Evolutionary conservation across 148 eudicot genomes (phyloP).

Genomic region (Drosera capensis): DNA sequence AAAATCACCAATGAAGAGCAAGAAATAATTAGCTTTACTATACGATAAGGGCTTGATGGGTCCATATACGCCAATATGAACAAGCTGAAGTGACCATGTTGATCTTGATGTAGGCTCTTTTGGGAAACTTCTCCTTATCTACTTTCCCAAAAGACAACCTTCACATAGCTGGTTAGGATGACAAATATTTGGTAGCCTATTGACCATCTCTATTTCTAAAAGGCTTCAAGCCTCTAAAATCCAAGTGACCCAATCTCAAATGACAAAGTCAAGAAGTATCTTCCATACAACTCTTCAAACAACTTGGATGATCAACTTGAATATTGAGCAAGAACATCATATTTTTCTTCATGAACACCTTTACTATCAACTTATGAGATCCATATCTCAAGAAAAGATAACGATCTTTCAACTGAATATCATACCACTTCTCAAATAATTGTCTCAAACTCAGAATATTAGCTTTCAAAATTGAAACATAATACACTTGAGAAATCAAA

Average conservation of each 20-base stretch:
- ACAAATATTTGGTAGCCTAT: background rate
- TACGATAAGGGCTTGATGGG: background rate
- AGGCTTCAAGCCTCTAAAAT: background rate
- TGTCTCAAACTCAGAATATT: background rate
- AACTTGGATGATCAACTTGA: background rate
- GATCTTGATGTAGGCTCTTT: background rate
- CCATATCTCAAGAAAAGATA: background rate
- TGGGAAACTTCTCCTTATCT: background rate
- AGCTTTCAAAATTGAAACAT: background rate
- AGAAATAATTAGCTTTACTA: background rate
- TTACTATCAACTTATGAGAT: background rate
- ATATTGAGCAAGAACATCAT: background rate
- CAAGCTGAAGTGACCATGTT: background rate
- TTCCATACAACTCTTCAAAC: background rate
- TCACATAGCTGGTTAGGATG: background rate
- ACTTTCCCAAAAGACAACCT: background rate
- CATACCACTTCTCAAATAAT: background rate
- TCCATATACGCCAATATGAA: background rate
- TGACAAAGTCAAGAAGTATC: background rate
- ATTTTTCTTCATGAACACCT: background rate
- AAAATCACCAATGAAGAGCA: background rate
- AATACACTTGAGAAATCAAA: background rate
- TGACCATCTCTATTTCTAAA: background rate
- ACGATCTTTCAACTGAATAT: background rate
- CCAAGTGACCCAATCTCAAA: background rate